Base-by-base conservation (phyloP, 108 stramenopile genomes). In the Cyclotella cryptica region DNA sequence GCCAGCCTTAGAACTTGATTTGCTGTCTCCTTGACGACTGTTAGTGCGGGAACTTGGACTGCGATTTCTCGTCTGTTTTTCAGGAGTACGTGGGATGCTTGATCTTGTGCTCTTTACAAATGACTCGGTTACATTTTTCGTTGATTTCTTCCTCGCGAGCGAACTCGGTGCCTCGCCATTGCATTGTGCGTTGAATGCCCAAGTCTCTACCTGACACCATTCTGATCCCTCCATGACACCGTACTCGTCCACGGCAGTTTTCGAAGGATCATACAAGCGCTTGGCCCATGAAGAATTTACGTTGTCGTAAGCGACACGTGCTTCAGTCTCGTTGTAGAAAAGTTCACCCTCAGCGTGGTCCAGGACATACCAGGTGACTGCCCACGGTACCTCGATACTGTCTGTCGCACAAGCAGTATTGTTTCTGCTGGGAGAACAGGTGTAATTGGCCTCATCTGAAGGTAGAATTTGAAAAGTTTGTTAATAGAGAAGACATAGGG, bases 261-360 rank as follows among this genome's bases (percentile, higher is more conserved):
- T 26, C 19, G 19, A 21, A 58, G 55, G 55, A 58, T 21, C 19
- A 26, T 26, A 58, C 12, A 58, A 26, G 24, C 24, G 55, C 22
- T 58, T 58, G 26, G 55, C 55, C 55, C 55, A 58, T 27, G 24
- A 21, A 58, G 26, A 58, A 58, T 58, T 26, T 0, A 58, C 55
- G 24, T 58, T 58, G 13, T 27, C 26, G 24, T 27, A 58, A 27
- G 55, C 55, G 12, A 26, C 24, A 26, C 22, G 55, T 17, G 55
- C 55, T 58, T 58, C 55, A 27, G 24, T 26, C 24, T 58, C 55
- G 22, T 58, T 26, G 24, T 58, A 58, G 24, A 58, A 58, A 28
- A 21, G 12, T 3, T 27, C 55, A 13, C 55, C 55, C 5, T 58
- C 55, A 58, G 26, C 55, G 24, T 58, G 55, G 55, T 58, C 55